Base-by-base conservation (phyloP, 1,284 basidiomycete species). In the Tilletia indica region DNA sequence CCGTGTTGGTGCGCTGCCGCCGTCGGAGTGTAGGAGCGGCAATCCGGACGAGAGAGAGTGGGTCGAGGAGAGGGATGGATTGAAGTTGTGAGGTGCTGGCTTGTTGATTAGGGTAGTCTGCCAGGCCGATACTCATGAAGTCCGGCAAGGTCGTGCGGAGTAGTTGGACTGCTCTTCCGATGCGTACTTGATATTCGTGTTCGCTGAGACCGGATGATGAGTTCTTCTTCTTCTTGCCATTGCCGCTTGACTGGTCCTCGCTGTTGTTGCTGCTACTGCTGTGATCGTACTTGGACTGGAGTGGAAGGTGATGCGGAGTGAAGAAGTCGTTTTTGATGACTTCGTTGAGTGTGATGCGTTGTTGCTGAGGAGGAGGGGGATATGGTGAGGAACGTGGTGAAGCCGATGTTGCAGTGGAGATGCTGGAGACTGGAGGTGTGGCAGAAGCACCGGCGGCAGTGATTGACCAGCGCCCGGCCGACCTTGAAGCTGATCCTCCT, bases 171-270 rank as follows among this genome's bases (percentile, higher is more conserved):
- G 77, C 76, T 58, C 76, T 73, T 56, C 77, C 77, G 5, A 80
- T 71, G n/a, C 78, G 47, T 4, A 71, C 71, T 67, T 74, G 72
- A 38, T 80, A 80, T 61, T 80, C 78, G 47, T 78, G 77, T 36
- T 79, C 78, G 25, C 39, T 48, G 4, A 70, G 21, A 6, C 34
- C 34, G 58, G 21, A 14, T 21, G 58, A 63, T 25, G 54, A 36
- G 51, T 54, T 31, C 25, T 31, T 31, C 25, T 31, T 31, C 25
- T 31, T 31, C 51, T 63, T 3, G n/a, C 31, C 9, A 25, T 63
- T 19, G 2, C 51, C 51, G n/a, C 9, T 8, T 19, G 51, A 6
- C 19, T 19, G 58, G n/a, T 36, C 58, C 16, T 63, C 61, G 4
- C n/a, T 19, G 51, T 54, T 19, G 51, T 19, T 54, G 51, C 51